Base-by-base conservation (phyloP, 345 rosid species). In the Diplotaxis tenuifolia region DNA sequence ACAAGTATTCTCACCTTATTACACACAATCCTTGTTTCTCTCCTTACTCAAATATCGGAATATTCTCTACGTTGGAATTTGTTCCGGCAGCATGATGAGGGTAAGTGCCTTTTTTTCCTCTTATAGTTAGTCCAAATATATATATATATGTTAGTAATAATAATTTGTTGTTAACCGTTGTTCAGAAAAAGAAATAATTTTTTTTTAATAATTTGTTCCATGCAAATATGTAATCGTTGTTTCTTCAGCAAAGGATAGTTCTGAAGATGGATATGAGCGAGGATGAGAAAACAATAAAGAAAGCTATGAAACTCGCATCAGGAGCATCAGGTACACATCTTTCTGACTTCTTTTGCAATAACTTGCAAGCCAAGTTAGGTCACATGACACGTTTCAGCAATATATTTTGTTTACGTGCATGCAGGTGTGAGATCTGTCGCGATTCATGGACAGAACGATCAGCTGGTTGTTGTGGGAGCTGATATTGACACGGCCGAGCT, bases 211-310 rank as follows among this genome's bases (percentile, higher is more conserved):
- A 23, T 3, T 1, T 18, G 2, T 50, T 9, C 16, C 2, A 7
- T 15, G 19, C 25, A 15, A 49, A 15, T 6, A 2, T 62, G 0
- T 47, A 47, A 42, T 6, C n/a, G 6, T 47, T 47, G n/a, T n/a
- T 42, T 42, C 18, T 47, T 67, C 75, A 82, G 84, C 80, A 79
- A 72, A 15, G 65, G 5, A 65, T 73, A 42, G 79, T 76, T 42
- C 34, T 82, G 4, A 72, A 73, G 18, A 59, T 82, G 34, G 70
- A 73, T 50, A 62, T 74, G 67, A 71, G 22, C 6, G n/a, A 8
- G 3, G 53, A 15, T 47, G 75, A 69, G 29, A 75, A 72, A 68
- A 0, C 11, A 11, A 73, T 53, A 38, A 52, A 67, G 55, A 79
- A 75, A 59, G 80, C 79, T 20, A 59, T 82, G 75, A 75, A 67